phyloP scores from a whole-genome alignment of 257 asterid genomes.

The Cordia subcordata region DNA sequence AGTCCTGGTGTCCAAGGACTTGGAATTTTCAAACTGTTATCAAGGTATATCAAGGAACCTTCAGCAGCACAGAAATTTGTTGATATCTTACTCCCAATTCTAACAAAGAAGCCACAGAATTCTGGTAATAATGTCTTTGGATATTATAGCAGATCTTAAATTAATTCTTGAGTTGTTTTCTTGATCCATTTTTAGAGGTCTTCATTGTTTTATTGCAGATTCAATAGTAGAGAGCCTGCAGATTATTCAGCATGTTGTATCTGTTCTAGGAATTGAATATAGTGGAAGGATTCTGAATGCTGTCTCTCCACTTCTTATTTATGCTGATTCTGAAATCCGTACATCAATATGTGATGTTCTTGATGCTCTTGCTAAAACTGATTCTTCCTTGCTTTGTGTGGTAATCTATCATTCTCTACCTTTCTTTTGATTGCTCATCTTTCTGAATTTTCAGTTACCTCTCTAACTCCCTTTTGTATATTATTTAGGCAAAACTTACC shows the following conservation, averaged over 20 bases:
- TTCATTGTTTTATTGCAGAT: constrained; percentile 41
- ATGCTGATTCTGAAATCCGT: constrained; percentile 53
- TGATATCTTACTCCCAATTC: constrained; percentile 73
- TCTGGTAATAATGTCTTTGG: constrained; percentile 47
- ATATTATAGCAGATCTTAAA: neutral
- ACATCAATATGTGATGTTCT: constrained; percentile 71
- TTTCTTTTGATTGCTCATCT: neutral
- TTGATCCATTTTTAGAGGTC: neutral
- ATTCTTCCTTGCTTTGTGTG: constrained; percentile 54
- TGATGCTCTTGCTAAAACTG: constrained; percentile 61
- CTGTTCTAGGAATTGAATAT: constrained; percentile 44
- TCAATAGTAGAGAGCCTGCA: constrained; percentile 43
- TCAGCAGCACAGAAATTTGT: constrained; percentile 59
- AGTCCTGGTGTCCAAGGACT: constrained; percentile 62
- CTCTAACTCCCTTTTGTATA: constrained; percentile 13
- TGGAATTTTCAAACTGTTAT: constrained; percentile 54
- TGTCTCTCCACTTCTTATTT: constrained; percentile 64
- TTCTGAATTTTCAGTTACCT: neutral
- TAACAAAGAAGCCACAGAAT: constrained; percentile 50
- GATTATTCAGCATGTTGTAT: constrained; percentile 49
- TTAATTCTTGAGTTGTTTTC: neutral
- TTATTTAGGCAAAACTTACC: constrained; percentile 67
- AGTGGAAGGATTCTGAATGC: constrained; percentile 51
- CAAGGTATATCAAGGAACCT: constrained; percentile 59
- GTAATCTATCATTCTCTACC: constrained; percentile 30